Conservation (phyloP, 768 basidiomycete species). For the Pholiota microspora region DNA sequence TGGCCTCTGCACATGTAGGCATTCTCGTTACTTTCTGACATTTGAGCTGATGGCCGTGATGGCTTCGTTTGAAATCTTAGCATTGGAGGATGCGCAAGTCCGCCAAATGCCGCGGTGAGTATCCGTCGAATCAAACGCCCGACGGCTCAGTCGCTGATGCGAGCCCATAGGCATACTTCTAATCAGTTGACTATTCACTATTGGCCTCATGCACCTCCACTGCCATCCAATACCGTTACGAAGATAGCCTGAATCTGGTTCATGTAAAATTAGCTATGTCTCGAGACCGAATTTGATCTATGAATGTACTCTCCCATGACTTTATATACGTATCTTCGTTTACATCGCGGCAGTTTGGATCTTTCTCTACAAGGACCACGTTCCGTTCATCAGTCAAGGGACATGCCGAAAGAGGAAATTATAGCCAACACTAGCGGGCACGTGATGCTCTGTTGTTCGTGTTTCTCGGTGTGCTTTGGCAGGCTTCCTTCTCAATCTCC, state of each 20-base stretch:
- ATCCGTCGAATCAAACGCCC: background rate
- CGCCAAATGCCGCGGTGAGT: conserved; percentile 69
- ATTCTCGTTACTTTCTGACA: conserved; percentile 6
- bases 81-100: conserved; percentile 67
- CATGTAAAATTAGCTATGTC: background rate
- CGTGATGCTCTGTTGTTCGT: conserved; percentile 9
- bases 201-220: background rate
- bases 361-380: no score
- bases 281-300: background rate
- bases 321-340: background rate
- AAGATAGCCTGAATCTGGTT: background rate
- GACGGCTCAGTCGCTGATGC: no score
- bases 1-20: conserved; percentile 73
- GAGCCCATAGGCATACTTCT: conserved; percentile 32
- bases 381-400: background rate
- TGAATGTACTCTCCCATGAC: background rate
- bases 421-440: background rate
- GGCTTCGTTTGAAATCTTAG: conserved; percentile 26
- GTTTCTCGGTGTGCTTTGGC: conserved; percentile 1
- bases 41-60: background rate
- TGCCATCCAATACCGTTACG: no score
- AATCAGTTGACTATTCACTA: conserved; percentile 1
- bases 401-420: conserved; percentile 4
- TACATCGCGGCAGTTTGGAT: background rate
- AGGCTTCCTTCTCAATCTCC: background rate